Conservation (phyloP, 371 early-diverging fungal species). For the Zancudomyces culisetae region DNA sequence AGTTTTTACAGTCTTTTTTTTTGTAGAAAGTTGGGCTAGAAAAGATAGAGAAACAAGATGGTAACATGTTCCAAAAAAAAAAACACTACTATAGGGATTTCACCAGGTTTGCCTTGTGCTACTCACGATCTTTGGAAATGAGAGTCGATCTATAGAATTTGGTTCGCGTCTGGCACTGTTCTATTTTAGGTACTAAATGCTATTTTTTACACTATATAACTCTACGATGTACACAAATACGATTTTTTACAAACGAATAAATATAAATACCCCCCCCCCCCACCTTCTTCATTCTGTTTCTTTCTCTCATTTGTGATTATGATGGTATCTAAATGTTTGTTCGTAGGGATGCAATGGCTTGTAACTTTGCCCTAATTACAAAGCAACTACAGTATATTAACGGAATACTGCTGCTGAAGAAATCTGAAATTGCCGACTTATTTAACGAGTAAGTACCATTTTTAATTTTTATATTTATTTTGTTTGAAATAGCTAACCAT, state of each 20-base stretch:
- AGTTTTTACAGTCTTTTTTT: too few relatives aligned
- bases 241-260: too few relatives aligned
- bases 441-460: constrained; percentile 4
- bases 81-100: constrained; percentile 7
- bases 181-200: constrained; percentile 7
- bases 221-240: too few relatives aligned
- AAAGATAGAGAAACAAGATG: not conserved
- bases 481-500: not conserved
- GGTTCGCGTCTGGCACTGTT: constrained; percentile 16
- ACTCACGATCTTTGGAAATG: constrained; percentile 20
- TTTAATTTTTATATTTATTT: not conserved
- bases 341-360: constrained; percentile 18
- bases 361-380: constrained; percentile 14
- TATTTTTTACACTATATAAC: not conserved
- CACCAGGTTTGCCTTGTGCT: constrained; percentile 17
- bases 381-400: constrained; percentile 15
- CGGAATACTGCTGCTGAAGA: constrained; percentile 6
- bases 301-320: not conserved
- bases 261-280: not conserved
- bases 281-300: not conserved
- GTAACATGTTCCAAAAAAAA: not conserved
- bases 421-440: constrained; percentile 10
- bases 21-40: too few relatives aligned
- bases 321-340: not conserved
- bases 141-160: constrained; percentile 12